Conservation (phyloP, 257 asterid species). For the Pogostemon cablin region DNA sequence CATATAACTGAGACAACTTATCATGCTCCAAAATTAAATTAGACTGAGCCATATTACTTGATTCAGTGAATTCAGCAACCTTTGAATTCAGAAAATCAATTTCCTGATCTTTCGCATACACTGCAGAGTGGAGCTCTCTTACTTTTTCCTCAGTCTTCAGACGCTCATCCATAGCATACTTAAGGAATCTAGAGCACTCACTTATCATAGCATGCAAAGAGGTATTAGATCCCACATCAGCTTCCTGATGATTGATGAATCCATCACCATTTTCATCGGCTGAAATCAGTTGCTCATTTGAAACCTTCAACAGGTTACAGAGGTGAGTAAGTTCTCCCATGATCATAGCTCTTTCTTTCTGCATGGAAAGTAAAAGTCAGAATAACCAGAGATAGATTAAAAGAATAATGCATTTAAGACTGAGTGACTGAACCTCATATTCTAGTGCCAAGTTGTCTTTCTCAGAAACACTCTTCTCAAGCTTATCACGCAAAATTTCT, state of each 20-base stretch:
- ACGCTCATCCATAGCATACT: conserved; percentile 39
- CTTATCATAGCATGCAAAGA: conserved; percentile 57
- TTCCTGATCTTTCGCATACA: conserved; percentile 59
- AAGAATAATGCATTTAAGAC: conserved; percentile 33
- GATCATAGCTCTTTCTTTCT: conserved; percentile 65
- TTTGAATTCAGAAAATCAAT: conserved; percentile 60
- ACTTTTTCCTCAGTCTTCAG: conserved; percentile 42
- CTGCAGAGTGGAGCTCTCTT: conserved; percentile 50
- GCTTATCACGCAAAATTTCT: conserved; percentile 56
- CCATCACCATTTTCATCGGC: conserved; percentile 38
- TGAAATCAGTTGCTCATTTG: conserved; percentile 35
- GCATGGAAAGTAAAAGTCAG: conserved; percentile 42
- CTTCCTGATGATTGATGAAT: conserved; percentile 35
- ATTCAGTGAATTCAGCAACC: conserved; percentile 53
- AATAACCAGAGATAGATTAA: conserved; percentile 21
- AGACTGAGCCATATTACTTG: conserved; percentile 39
- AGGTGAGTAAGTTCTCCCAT: conserved; percentile 54
- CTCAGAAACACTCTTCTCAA: conserved; percentile 57
- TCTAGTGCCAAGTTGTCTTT: conserved; percentile 51
- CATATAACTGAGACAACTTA: conserved; percentile 39
- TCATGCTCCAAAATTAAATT: conserved; percentile 42
- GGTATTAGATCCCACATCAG: conserved; percentile 37
- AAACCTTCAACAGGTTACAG: conserved; percentile 47
- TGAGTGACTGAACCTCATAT: conserved; percentile 64
- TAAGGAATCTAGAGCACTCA: conserved; percentile 53